Percentiles rank a stretch among this genome's conserved stretches.
Evolutionary conservation across 768 basidiomycete species (phyloP).

Genomic region (Lactarius pseudohatsudake): DNA sequence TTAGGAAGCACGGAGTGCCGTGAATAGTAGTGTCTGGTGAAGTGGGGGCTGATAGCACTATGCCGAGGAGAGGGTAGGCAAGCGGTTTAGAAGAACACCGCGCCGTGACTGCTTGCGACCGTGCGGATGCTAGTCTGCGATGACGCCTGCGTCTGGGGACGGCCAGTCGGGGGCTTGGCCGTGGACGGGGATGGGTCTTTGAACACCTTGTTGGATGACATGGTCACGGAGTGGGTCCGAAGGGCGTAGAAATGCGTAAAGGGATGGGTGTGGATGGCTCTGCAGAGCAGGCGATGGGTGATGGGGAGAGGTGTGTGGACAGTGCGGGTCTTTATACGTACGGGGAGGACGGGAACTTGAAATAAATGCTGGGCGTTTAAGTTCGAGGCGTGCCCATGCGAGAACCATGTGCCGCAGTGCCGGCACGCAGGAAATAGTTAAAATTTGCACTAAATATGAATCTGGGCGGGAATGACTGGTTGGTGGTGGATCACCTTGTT

Average conservation of each 20-base stretch:
- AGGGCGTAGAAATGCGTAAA: not conserved
- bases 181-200: constrained; percentile 24
- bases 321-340: constrained; percentile 19
- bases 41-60: not conserved
- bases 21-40: not conserved
- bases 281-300: constrained; percentile 3
- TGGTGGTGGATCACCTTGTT: not conserved
- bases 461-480: not conserved
- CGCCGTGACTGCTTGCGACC: constrained; percentile 22
- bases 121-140: constrained; percentile 24
- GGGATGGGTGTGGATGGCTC: not conserved
- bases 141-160: constrained; percentile 22
- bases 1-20: not conserved
- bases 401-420: constrained; percentile 6
- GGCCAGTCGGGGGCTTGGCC: constrained; percentile 13
- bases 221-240: not conserved
- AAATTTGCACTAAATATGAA: constrained; percentile 5
- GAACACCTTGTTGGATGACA: constrained; percentile 14
- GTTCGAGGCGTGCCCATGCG: constrained; percentile 9
- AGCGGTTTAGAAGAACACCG: constrained; percentile 19
- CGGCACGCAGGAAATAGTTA: constrained; percentile 8
- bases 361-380: constrained; percentile 22
- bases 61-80: not conserved
- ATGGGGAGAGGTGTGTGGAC: not conserved
- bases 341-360: constrained; percentile 1